Evolutionary conservation across 768 basidiomycete genomes (phyloP), one percentile per base, ranked within the genome.

Genomic region (Naganishia onofrii): DNA sequence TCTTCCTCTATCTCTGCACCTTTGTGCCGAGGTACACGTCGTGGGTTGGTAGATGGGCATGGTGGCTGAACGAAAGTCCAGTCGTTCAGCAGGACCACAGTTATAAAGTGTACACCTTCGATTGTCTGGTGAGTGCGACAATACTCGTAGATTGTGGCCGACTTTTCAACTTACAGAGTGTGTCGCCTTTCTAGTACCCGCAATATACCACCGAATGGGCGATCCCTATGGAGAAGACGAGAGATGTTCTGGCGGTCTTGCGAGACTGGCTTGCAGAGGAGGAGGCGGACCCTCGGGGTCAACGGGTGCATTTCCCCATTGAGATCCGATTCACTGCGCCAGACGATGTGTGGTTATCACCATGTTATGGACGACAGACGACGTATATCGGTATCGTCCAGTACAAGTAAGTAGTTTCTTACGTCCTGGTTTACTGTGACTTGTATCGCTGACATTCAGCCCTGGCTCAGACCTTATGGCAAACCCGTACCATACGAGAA

Each of bases 371-470:
- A 65, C 85, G 87, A 68, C 83, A 82, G 78, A 93, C 90, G 9
- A 90, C 89, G 74, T 99, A 93, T 90, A 91, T 99, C 70, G 96
- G 96, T n/a, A 87, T 98, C 65, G 87, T 96, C n/a, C 92, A 94
- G 77, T 99, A 88, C 84, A 92, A 92, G 95, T 97, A 69, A 76
- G 90, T 82, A 8, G 57, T 31, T 63, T 10, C 32, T 34, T 58
- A 15, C 42, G 36, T 46, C n/a, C 46, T 64, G 17, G 12, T 12
- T 34, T 29, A 10, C 26, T 34, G 21, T 38, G 12, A 26, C 54
- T 19, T 9, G 55, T 44, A 44, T 21, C 15, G 28, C 23, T 64
- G 7, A 54, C 42, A 13, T 23, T n/a, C 32, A 1, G 34, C 3
- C 32, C 54, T 23, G 7, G 21, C 44, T 13, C 74, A 95, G 93